Percentiles rank a stretch among this genome's conserved stretches.
phyloP scores from a whole-genome alignment of 2,329 filamentous ascomycete genomes.

The Fusarium tricinctum region DNA sequence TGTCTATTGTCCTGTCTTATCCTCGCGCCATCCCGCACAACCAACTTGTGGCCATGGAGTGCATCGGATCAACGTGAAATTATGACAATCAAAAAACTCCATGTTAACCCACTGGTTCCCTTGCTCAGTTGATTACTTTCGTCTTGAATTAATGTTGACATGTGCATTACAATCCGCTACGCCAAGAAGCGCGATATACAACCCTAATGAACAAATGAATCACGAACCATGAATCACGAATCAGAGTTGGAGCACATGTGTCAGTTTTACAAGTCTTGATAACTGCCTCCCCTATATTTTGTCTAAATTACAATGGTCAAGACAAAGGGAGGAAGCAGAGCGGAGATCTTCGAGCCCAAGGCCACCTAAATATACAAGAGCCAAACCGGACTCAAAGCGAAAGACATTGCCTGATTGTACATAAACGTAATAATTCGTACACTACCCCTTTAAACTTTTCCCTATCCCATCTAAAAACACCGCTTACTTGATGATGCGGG shows the following conservation, averaged over 20 bases:
- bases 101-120: constrained; percentile 22
- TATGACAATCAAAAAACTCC: constrained; percentile 35
- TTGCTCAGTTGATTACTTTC: background rate
- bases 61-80: constrained; percentile 39
- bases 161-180: background rate
- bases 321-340: constrained; percentile 59
- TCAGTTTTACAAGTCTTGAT: constrained; percentile 51
- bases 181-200: background rate
- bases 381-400: constrained; percentile 50
- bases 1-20: constrained; percentile 36
- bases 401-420: constrained; percentile 48
- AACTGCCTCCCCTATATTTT: constrained; percentile 49
- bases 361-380: constrained; percentile 57
- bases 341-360: constrained; percentile 56
- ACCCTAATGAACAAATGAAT: background rate
- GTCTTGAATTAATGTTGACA: background rate
- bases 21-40: constrained; percentile 25
- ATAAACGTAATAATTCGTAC: constrained; percentile 49
- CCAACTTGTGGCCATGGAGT: constrained; percentile 29
- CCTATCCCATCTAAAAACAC: constrained; percentile 25
- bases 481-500: constrained; percentile 74
- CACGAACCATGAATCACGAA: background rate
- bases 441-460: constrained; percentile 41
- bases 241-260: background rate
- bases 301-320: constrained; percentile 56